phyloP scores from a whole-genome alignment of 139 green algal species.

The Prasinococcaceae sp. region DNA sequence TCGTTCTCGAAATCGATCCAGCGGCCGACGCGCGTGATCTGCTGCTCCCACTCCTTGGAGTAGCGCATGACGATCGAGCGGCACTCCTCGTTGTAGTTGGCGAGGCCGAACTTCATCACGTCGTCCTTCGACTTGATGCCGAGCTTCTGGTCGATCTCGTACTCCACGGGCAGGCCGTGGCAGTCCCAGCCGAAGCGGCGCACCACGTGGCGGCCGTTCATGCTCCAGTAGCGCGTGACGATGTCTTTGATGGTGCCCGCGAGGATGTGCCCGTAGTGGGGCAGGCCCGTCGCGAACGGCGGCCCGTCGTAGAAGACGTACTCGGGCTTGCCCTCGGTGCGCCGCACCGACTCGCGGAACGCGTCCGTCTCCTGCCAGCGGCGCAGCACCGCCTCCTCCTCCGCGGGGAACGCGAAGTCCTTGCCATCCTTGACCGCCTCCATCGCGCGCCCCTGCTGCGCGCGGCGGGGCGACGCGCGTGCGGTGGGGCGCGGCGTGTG shows the following conservation, averaged over 20 bases:
- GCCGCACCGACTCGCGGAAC: constrained; percentile 63
- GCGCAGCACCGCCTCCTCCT: constrained; percentile 66
- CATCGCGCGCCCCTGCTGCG: constrained; percentile 2
- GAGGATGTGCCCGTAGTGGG: constrained; percentile 97
- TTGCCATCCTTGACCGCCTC: constrained; percentile 44
- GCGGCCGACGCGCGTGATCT: constrained; percentile 75
- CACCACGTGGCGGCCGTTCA: constrained; percentile 74
- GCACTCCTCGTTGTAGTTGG: constrained; percentile 98
- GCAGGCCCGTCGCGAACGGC: constrained; percentile 93
- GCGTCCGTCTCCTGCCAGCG: constrained; percentile 63
- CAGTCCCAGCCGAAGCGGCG: constrained; percentile 78
- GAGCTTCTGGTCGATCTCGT: constrained; percentile 98
- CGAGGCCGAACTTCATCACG: constrained; percentile 88
- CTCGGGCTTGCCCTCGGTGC: constrained; percentile 71
- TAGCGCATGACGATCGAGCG: constrained; percentile 95
- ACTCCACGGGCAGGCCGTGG: constrained; percentile 96
- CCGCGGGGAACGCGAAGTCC: constrained; percentile 63
- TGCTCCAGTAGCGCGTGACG: constrained; percentile 82
- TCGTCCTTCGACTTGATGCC: constrained; percentile 74
- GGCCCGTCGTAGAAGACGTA: constrained; percentile 98
- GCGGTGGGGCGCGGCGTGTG: neutral
- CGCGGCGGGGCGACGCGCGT: neutral
- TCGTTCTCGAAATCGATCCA: constrained; percentile 99
- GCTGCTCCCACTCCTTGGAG: constrained; percentile 83
- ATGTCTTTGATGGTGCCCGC: constrained; percentile 96